Base-by-base conservation (phyloP, 345 rosid genomes). In the Melastoma malabathricum region DNA sequence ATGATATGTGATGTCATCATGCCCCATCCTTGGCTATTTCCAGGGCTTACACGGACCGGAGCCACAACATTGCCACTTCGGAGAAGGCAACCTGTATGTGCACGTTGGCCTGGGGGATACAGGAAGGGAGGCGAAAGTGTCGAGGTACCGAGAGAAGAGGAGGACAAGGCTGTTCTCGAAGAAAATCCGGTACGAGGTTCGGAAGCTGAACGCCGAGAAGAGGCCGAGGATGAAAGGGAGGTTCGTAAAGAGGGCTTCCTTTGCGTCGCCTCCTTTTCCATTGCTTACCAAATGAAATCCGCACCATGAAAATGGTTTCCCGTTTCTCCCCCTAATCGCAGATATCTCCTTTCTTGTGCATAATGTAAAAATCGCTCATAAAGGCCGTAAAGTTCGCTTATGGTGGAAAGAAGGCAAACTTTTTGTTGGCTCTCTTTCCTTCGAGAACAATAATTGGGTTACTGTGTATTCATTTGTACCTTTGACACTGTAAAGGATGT, bases 161-260 rank as follows among this genome's bases (percentile, higher is more conserved):
- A 72, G 89, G 58, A 92, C 80, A 12, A 87, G 98, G 55, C 44
- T 84, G 77, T 92, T 92, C 64, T 82, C 98, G 0, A 84, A 86
- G 84, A 92, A 87, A 75, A 92, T 84, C 69, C 72, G 98, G 70
- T 92, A 86, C 66, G 95, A 92, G 66, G 98, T 90, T 12, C 74
- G 98, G 55, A 92, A 84, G 60, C 18, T 84, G 70, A 79, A 92
- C 51, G 98, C 98, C 0, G 96, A 92, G 78, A 84, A 84, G 69
- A 84, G 93, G 78, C 98, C 98, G 5, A 58, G 98, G 59, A 84
- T 92, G 95, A 92, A 92, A 67, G 98, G 98, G 51, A 79, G 98
- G 61, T 92, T 92, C 60, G 95, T 92, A 7, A 92, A 92, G 76
- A 79, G 87, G 68, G 15, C 88, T 13, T 48, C 72, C 13, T 46